These are phyloP conservation scores for Calonectria leucothoes DNA, from an alignment of 2,329 filamentous ascomycete species.

Conservation along the genomic window DNA sequence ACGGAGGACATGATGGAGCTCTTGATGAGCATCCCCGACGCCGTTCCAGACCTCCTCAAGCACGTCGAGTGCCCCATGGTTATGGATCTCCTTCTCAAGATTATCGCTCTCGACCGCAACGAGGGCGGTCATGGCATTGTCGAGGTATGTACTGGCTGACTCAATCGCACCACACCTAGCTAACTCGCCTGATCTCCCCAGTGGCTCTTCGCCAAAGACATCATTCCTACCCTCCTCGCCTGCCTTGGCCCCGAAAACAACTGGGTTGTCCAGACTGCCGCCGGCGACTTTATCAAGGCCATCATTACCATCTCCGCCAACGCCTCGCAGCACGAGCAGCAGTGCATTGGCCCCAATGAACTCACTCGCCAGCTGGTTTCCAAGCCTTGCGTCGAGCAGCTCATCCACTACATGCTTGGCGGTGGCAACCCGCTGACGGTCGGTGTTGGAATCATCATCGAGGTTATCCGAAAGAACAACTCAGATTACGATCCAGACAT, in stretches of 20 bases:
- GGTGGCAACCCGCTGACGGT: conserved; percentile 96
- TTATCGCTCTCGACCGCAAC: conserved; percentile 93
- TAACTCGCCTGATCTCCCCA: conserved; percentile 50
- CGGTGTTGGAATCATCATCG: conserved; percentile 96
- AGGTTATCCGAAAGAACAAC: conserved; percentile 99
- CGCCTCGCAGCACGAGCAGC: conserved; percentile 96
- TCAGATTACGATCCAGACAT: conserved; percentile 98
- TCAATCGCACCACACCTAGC: conserved; percentile 9
- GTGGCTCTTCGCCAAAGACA: conserved; percentile 92
- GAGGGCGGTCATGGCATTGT: conserved; percentile 94
- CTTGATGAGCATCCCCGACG: conserved; percentile 84
- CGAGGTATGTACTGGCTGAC: conserved; percentile 70
- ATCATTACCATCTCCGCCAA: conserved; percentile 99
- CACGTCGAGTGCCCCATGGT: conserved; percentile 98
- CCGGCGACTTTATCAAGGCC: conserved; percentile 96
- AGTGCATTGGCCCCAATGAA: conserved; percentile 98
- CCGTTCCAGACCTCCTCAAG: conserved; percentile 86
- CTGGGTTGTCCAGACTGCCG: conserved; percentile 93
- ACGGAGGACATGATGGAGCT: conserved; percentile 96
- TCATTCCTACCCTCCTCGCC: conserved; percentile 87
- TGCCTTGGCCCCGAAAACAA: conserved; percentile 88
- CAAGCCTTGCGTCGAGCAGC: conserved; percentile 80
- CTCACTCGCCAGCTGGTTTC: conserved; percentile 96
- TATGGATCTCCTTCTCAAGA: conserved; percentile 97
- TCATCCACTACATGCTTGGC: conserved; percentile 92